Base-by-base conservation (phyloP, 2,329 filamentous ascomycete genomes). In the Claviceps maximensis region DNA sequence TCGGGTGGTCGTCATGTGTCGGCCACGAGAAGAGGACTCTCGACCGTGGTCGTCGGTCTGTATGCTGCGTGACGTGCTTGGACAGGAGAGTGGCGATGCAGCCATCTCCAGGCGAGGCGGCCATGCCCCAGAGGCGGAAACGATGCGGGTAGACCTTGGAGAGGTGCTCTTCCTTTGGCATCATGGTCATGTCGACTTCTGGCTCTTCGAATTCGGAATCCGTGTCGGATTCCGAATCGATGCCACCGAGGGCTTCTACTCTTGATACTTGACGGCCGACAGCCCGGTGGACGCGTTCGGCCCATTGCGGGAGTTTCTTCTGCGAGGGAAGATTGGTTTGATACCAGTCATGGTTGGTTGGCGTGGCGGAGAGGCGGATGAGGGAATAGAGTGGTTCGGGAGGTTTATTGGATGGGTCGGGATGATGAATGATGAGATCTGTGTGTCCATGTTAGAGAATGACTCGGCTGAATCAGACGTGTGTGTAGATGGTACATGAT, bases 51-150 rank as follows among this genome's bases (percentile, higher is more conserved):
- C 66, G 61, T 4, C 77, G 69, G 50, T 77, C 74, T 0, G 74
- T 70, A 44, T 73, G 71, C 54, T 75, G 67, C 0, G 74, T 75
- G 59, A 69, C 72, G 57, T 78, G 71, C 50, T 70, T 69, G 5
- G 73, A 74, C 7, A 72, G 68, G 27, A 82, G 69, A 6, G 75
- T 73, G 1, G 74, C 78, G 1, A 71, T 72, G n/a, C 70, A 69
- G 6, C 74, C 74, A 45, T 72, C 75, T 2, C 75, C 77, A 0
- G 78, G 76, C 2, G 76, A 78, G 2, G 68, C 59, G 1, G 75
- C 67, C 44, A 82, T 63, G 1, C 75, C 78, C 75, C 76, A 79
- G 42, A 80, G 68, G 9, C 76, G 71, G 49, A 74, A 71, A 15
- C 77, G 69, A 44, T 74, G 71, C 1, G 75, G 70, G 54, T 76